A percentile compares a stretch with the other conserved stretches of the same genome.
Evolutionary conservation across 2,329 filamentous ascomycete species (phyloP).

Genomic region (Claviceps fusiformis): DNA sequence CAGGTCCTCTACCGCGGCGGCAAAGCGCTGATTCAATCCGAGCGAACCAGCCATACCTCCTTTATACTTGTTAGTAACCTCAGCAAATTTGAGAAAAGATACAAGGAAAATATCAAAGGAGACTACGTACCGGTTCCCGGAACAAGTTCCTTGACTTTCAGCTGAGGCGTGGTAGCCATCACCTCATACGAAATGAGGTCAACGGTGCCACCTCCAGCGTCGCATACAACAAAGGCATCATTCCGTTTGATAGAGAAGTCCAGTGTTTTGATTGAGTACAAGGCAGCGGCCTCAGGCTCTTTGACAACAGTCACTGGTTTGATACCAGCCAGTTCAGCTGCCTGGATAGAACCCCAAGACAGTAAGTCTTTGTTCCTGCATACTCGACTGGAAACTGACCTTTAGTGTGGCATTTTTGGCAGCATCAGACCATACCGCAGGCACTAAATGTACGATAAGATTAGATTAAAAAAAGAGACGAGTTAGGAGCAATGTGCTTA

Average conservation of each 20-base stretch:
- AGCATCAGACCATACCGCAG: slow-evolving; percentile 43
- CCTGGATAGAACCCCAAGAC: slow-evolving; percentile 11
- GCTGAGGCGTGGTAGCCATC: slow-evolving; percentile 7
- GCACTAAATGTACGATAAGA: slow-evolving; percentile 25
- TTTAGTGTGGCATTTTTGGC: slow-evolving; percentile 34
- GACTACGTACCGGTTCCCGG: slow-evolving; percentile 10
- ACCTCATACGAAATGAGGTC: slow-evolving; percentile 41
- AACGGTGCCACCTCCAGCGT: slow-evolving; percentile 40
- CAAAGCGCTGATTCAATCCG: slow-evolving; percentile 11
- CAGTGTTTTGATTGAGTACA: slow-evolving; percentile 31
- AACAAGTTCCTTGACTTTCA: slow-evolving; percentile 13
- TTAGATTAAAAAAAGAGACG: not conserved
- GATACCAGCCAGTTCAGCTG: slow-evolving; percentile 24
- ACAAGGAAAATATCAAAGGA: no score
- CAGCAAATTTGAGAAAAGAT: not conserved
- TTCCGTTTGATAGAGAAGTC: slow-evolving; percentile 26
- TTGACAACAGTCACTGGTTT: slow-evolving; percentile 33
- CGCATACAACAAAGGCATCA: slow-evolving; percentile 37
- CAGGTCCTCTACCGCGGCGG: slow-evolving; percentile 6
- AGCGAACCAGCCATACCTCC: slow-evolving; percentile 14
- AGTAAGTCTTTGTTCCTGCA: not conserved
- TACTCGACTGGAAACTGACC: slow-evolving; percentile 1
- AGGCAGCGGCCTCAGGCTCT: slow-evolving; percentile 38
- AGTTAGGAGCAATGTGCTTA: not conserved
- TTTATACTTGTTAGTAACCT: not conserved